Conservation (phyloP, 345 rosid genomes). For the Gynandropsis gynandra region DNA sequence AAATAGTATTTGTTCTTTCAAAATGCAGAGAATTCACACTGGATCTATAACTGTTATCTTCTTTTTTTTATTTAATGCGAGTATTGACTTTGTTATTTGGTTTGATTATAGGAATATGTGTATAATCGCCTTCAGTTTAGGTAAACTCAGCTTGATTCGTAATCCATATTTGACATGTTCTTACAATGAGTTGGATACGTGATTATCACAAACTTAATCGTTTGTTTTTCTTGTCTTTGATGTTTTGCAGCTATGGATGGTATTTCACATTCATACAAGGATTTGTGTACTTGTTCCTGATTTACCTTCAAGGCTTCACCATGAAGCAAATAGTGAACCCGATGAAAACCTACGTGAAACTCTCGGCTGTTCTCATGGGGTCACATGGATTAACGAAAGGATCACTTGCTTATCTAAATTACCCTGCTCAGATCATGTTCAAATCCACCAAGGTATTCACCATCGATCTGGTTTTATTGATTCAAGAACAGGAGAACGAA, state of each 20-base stretch:
- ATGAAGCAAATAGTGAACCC: slow-evolving; percentile 89
- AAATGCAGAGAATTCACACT: neutral
- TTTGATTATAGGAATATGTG: slow-evolving; percentile 73
- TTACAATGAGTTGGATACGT: too few relatives aligned
- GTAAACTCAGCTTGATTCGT: slow-evolving; percentile 29
- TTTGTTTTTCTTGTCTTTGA: neutral
- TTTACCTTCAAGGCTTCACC: slow-evolving; percentile 90
- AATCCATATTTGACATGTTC: neutral
- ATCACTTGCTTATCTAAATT: slow-evolving; percentile 90
- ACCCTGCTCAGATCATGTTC: slow-evolving; percentile 24
- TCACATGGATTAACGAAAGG: slow-evolving; percentile 96
- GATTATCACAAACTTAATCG: neutral
- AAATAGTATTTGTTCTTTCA: too few relatives aligned
- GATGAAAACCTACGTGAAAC: slow-evolving; percentile 88
- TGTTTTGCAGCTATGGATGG: slow-evolving; percentile 83
- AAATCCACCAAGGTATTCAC: slow-evolving; percentile 84
- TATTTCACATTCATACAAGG: slow-evolving; percentile 98
- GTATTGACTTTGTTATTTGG: slow-evolving; percentile 7
- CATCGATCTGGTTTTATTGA: too few relatives aligned
- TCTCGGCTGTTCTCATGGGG: slow-evolving; percentile 97
- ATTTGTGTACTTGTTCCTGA: slow-evolving; percentile 76
- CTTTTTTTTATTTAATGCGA: neutral
- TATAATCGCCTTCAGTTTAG: slow-evolving; percentile 93
- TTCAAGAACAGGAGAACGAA: too few relatives aligned
- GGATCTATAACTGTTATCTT: slow-evolving; percentile 5